Evolutionary conservation across 2,329 filamentous ascomycete genomes (phyloP), one percentile per base, ranked within the genome.

Genomic region (Aspergillus amoenus): DNA sequence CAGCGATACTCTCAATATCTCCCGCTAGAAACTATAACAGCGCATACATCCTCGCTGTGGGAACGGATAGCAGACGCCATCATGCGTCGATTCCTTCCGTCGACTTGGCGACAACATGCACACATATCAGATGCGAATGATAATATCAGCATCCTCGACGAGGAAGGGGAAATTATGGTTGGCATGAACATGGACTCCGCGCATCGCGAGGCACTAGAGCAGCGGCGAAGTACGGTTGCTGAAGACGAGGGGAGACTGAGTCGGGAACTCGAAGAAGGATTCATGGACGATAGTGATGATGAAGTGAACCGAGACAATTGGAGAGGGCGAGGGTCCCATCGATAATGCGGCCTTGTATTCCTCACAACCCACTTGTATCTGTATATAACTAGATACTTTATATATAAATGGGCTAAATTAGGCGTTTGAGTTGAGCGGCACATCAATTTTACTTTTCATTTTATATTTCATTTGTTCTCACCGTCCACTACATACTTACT

Each of bases 241-340:
- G 72, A 72, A 32, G 73, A 61, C 48, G 73, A 73, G 65, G 69
- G 84, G 64, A 81, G 91, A 61, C 68, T 96, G 60, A 93, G 90
- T 71, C 81, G 91, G 75, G 91, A 96, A 78, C 73, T 93, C 51
- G 90, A 93, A 71, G 83, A 88, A 66, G 88, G 87, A 0, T 91
- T 91, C 69, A 84, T 84, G 74, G 88, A 90, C 70, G 87, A 89
- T 64, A 90, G 88, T 68, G 85, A 88, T 55, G 85, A 88, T 39
- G 84, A 86, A 54, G 70, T 67, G 49, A 64, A 62, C 30, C 52
- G 22, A 6, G 27, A 50, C 11, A 17, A 58, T 49, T 53, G 53
- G 80, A 65, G 68, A 76, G 70, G 54, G 51, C 44, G 50, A 37
- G 43, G 43, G 21, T 41, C 24, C 39, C 56, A 61, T 34, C 63